phyloP scores from a whole-genome alignment of 768 basidiomycete genomes.

The Pholiota microspora region DNA sequence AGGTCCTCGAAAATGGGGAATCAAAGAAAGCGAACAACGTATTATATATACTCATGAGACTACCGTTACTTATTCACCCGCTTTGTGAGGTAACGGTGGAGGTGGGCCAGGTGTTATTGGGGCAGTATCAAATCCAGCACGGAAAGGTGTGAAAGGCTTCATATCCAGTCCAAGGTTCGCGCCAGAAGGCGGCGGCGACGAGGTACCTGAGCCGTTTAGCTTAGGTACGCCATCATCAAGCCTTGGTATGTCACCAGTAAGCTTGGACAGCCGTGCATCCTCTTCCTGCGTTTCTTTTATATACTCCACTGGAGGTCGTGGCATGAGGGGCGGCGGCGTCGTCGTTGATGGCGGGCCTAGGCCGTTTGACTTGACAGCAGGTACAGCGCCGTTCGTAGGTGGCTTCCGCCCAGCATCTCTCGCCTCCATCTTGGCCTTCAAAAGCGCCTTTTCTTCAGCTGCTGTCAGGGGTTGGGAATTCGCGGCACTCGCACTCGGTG shows the following conservation, averaged over 20 bases:
- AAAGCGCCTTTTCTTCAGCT: conserved; percentile 74
- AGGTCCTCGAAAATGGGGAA: neutral
- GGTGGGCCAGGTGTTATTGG: conserved; percentile 28
- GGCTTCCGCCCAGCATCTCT: conserved; percentile 36
- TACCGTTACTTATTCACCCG: conserved; percentile 15
- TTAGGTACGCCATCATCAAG: conserved; percentile 16
- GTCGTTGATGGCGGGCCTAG: conserved; percentile 23
- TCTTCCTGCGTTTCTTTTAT: conserved; percentile 81
- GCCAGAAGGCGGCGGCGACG: conserved; percentile 8
- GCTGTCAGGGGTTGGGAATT: conserved; percentile 49
- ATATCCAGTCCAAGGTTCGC: conserved; percentile 28
- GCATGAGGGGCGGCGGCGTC: conserved; percentile 69
- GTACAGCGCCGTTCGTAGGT: conserved; percentile 5
- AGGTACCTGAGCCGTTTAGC: neutral
- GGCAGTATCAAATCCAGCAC: conserved; percentile 31
- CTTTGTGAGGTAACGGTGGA: conserved; percentile 32
- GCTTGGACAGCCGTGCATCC: conserved; percentile 54
- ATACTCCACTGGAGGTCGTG: conserved; percentile 76
- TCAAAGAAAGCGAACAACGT: conserved; percentile 13
- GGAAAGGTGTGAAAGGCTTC: conserved; percentile 50
- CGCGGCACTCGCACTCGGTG: conserved; percentile 18
- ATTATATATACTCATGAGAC: neutral
- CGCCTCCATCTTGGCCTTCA: conserved; percentile 62
- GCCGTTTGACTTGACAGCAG: conserved; percentile 6
- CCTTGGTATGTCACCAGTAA: conserved; percentile 28